Base-by-base conservation (phyloP, 805 yeast genomes). In the Candida suzukii region DNA sequence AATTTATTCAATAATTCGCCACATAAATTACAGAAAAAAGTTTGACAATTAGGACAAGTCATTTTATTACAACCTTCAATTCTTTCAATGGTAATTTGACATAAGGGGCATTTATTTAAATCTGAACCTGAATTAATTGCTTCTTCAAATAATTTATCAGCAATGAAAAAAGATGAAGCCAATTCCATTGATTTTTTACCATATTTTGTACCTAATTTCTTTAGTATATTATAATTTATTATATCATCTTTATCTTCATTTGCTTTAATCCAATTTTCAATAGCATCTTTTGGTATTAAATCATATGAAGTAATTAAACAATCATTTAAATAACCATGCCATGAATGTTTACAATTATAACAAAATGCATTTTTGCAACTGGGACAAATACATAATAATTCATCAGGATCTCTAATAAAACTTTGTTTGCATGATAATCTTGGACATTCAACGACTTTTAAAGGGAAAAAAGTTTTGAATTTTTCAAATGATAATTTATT, bases 11-110 rank as follows among this genome's bases (percentile, higher is more conserved):
- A 50, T 14, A 56, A 46, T 2, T 50, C 53, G 2, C 79, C 80
- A 58, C 86, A 80, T 10, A 76, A 35, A 44, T 71, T 74, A 51
- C 86, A 79, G 46, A 80, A 79, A 34, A 56, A 50, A 0, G 70
- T 61, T 4, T 49, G 47, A 46, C 86, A 80, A 6, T 67, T 58
- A 0, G 64, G 47, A 50, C 87, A 79, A 30, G 63, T 66, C 80
- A 80, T 77, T 50, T 75, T 77, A 50, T 78, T 79, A 54, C 85
- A 80, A 5, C 85, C 87, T 47, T 78, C 83, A 20, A 70, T 60
- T 43, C 76, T 68, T 44, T 76, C 76, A 6, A 76, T 70, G 7
- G 69, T 69, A 2, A 69, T 50, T 14, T 57, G 54, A 50, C 85
- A 80, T 4, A 57, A 54, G 0, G 86, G 85, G 46, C 85, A 80